A percentile compares a stretch with the other conserved stretches of the same genome.
Conservation (phyloP, 2,329 filamentous ascomycete species). For the Colletotrichum echinochloae region DNA sequence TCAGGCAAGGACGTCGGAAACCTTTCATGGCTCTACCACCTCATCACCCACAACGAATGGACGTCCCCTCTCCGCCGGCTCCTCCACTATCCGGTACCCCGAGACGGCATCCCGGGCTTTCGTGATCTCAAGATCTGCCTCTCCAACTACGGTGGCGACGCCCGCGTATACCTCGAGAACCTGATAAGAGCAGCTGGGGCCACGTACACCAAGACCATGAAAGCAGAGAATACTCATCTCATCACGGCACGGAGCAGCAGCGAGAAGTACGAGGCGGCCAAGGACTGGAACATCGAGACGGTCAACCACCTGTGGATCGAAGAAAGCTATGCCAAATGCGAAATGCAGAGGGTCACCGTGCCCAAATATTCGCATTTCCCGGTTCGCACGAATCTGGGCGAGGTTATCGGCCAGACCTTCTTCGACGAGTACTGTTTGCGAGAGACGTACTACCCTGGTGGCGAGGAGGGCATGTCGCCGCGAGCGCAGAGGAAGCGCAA, state of each 20-base stretch:
- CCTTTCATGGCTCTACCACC: slow-evolving; percentile 90
- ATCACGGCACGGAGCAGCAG: slow-evolving; percentile 90
- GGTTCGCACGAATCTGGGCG: slow-evolving; percentile 87
- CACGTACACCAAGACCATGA: slow-evolving; percentile 94
- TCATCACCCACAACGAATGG: slow-evolving; percentile 91
- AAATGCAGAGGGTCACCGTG: slow-evolving; percentile 77
- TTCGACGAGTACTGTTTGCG: slow-evolving; percentile 74
- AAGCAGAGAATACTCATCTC: slow-evolving; percentile 93
- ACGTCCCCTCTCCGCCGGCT: slow-evolving; percentile 85
- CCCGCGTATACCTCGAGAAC: slow-evolving; percentile 92
- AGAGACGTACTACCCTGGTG: slow-evolving; percentile 77
- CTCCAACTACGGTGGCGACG: slow-evolving; percentile 96
- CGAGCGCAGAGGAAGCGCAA: slow-evolving; percentile 62
- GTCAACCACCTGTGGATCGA: slow-evolving; percentile 98
- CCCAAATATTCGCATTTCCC: slow-evolving; percentile 89
- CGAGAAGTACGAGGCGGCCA: slow-evolving; percentile 92
- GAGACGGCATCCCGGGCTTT: slow-evolving; percentile 83
- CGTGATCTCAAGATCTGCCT: slow-evolving; percentile 82
- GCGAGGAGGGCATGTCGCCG: slow-evolving; percentile 57
- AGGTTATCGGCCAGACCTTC: slow-evolving; percentile 90
- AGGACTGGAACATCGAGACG: slow-evolving; percentile 91
- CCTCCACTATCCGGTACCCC: slow-evolving; percentile 89
- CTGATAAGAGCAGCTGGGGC: slow-evolving; percentile 86
- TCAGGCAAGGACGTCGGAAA: slow-evolving; percentile 88
- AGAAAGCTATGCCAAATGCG: slow-evolving; percentile 93